A percentile compares a stretch with the other conserved stretches of the same genome.
phyloP scores from a whole-genome alignment of 2,329 filamentous ascomycete species.

The Ilyonectria destructans region DNA sequence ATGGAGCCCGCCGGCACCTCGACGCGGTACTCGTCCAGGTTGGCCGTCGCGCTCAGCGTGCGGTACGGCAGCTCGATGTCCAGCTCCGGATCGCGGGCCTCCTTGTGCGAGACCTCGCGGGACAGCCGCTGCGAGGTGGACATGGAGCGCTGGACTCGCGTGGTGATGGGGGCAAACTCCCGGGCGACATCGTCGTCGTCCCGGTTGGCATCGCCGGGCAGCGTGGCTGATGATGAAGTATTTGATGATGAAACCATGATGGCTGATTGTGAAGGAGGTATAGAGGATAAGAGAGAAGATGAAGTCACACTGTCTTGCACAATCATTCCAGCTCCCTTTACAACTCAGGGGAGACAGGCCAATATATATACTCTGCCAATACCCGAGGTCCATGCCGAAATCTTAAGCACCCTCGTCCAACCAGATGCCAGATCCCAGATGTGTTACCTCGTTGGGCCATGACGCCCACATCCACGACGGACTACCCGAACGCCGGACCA shows the following conservation, averaged over 20 bases:
- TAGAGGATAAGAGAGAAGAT: conserved; percentile 6
- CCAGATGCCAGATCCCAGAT: conserved; percentile 23
- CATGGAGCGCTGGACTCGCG: conserved; percentile 44
- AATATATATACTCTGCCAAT: conserved; percentile 34
- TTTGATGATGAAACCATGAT: conserved; percentile 31
- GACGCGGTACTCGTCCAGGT: conserved; percentile 77
- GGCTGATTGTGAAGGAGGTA: neutral
- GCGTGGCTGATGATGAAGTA: conserved; percentile 29
- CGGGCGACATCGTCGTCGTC: conserved; percentile 15
- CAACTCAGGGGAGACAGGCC: conserved; percentile 4
- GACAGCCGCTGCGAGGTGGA: conserved; percentile 37
- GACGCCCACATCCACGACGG: conserved; percentile 6
- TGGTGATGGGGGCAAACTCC: conserved; percentile 46
- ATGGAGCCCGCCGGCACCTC: conserved; percentile 77
- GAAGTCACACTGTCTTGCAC: conserved; percentile 5
- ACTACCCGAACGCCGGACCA: conserved; percentile 26
- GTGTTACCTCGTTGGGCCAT: neutral
- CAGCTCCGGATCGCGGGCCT: conserved; percentile 57
- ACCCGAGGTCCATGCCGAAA: conserved; percentile 27
- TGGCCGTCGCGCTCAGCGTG: conserved; percentile 72
- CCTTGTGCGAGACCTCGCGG: conserved; percentile 50
- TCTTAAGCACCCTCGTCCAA: conserved; percentile 18
- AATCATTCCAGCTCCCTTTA: conserved; percentile 5
- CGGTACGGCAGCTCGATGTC: conserved; percentile 77
- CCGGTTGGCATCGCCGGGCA: conserved; percentile 1